Evolutionary conservation across 2,329 filamentous ascomycete species (phyloP).

Genomic region (Hirsutella rhossiliensis): DNA sequence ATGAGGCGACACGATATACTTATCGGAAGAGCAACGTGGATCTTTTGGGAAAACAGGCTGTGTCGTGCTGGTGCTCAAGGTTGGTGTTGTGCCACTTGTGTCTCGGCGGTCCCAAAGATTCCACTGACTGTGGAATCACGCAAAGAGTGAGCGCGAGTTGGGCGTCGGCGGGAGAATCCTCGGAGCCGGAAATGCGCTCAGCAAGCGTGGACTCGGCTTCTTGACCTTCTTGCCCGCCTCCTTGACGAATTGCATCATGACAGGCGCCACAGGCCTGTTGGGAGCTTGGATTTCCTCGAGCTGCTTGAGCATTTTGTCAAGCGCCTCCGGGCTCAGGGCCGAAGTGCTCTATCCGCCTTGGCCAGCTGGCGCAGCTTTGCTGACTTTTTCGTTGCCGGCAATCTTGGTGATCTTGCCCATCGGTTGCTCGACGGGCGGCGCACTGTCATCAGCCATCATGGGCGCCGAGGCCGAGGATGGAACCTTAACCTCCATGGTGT

Average conservation of each 20-base stretch:
- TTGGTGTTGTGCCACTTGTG: too few species aligned
- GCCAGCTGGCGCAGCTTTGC: not conserved
- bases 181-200: too few species aligned
- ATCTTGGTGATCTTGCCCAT: not conserved
- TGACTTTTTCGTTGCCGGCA: not conserved
- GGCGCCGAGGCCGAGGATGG: not conserved
- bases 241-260: not conserved
- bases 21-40: too few species aligned
- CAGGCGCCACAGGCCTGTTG: not conserved
- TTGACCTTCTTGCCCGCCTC: not conserved
- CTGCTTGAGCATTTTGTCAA: not conserved
- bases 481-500: not conserved
- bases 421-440: not conserved
- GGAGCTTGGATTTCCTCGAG: not conserved
- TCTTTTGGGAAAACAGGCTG: too few species aligned
- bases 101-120: too few species aligned
- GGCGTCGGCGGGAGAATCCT: too few species aligned
- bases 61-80: too few species aligned
- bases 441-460: too few species aligned
- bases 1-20: too few species aligned
- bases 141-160: too few species aligned
- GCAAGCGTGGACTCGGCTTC: not conserved
- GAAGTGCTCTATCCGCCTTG: too few species aligned
- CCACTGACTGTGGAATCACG: too few species aligned
- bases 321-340: not conserved